Evolutionary conservation across 306 rosid species (phyloP).

Genomic region (Cicer bijugum): DNA sequence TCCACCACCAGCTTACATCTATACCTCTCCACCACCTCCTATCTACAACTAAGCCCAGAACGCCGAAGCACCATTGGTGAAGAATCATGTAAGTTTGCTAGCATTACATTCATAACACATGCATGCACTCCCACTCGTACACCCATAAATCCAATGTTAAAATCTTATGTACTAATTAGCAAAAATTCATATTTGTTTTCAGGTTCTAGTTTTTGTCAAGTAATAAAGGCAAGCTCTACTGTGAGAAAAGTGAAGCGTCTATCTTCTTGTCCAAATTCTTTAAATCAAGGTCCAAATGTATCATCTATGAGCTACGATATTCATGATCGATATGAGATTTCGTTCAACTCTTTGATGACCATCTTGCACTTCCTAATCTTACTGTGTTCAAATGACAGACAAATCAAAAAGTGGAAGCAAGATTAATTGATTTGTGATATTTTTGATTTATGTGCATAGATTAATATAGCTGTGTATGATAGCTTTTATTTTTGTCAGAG

Average conservation of each 20-base stretch:
- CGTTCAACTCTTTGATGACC: slow-evolving; percentile 57
- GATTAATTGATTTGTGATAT: slow-evolving; percentile 45
- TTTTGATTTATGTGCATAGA: slow-evolving; percentile 52
- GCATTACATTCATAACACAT: neutral
- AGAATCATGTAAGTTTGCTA: slow-evolving; percentile 62
- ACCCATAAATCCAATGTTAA: neutral
- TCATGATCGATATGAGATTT: slow-evolving; percentile 46
- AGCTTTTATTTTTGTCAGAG: slow-evolving; percentile 49
- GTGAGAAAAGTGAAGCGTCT: slow-evolving; percentile 50
- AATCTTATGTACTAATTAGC: neutral
- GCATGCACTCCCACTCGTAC: neutral
- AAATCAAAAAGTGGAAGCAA: slow-evolving; percentile 46
- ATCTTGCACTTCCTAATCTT: slow-evolving; percentile 58
- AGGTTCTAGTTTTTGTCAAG: slow-evolving; percentile 65
- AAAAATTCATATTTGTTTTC: slow-evolving; percentile 31
- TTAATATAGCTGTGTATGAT: slow-evolving; percentile 47
- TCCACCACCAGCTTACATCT: slow-evolving; percentile 63
- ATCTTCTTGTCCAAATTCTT: slow-evolving; percentile 55
- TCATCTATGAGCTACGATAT: slow-evolving; percentile 39
- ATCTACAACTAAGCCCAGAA: slow-evolving; percentile 47
- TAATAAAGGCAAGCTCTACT: slow-evolving; percentile 70
- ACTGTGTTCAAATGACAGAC: slow-evolving; percentile 44
- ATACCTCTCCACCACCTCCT: slow-evolving; percentile 71
- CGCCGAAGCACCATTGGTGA: slow-evolving; percentile 29
- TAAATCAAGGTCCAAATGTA: slow-evolving; percentile 56